Conservation (phyloP, 2,329 filamentous ascomycete species). For the Pochonia chlamydosporia region DNA sequence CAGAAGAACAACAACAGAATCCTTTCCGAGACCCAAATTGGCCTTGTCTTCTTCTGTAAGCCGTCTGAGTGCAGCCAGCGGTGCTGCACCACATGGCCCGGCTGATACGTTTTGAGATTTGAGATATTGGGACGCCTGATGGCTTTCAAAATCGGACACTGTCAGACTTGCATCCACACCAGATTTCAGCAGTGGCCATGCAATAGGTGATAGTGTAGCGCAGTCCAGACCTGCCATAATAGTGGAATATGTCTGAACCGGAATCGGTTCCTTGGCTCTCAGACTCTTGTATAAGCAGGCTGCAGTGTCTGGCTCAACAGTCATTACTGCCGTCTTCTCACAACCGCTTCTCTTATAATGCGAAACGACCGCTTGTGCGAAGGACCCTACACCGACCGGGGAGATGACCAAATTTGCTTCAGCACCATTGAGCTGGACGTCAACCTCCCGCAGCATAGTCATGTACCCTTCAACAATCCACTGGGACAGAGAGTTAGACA, state of each 20-base stretch:
- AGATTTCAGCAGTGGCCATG: slow-evolving; percentile 54
- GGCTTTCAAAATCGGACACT: slow-evolving; percentile 57
- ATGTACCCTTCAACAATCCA: slow-evolving; percentile 76
- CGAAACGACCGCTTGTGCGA: slow-evolving; percentile 62
- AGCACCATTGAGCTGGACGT: slow-evolving; percentile 45
- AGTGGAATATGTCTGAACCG: slow-evolving; percentile 51
- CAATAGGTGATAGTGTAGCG: slow-evolving; percentile 59
- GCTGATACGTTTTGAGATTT: slow-evolving; percentile 37
- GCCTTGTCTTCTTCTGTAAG: slow-evolving; percentile 30
- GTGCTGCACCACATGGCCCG: slow-evolving; percentile 59
- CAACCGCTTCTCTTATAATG: slow-evolving; percentile 51
- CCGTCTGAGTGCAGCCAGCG: slow-evolving; percentile 49
- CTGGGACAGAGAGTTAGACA: slow-evolving; percentile 17
- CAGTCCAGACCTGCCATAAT: slow-evolving; percentile 74
- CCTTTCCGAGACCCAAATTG: slow-evolving; percentile 29
- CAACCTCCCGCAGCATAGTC: slow-evolving; percentile 65
- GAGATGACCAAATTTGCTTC: slow-evolving; percentile 47
- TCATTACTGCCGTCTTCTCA: slow-evolving; percentile 41
- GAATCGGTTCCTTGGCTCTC: slow-evolving; percentile 36
- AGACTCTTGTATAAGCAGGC: slow-evolving; percentile 53
- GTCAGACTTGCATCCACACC: slow-evolving; percentile 56
- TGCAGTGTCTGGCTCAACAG: slow-evolving; percentile 65
- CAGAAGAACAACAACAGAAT: slow-evolving; percentile 59
- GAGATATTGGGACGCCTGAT: slow-evolving; percentile 52
- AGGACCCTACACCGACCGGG: slow-evolving; percentile 67